Evolutionary conservation across 441 rosid species (phyloP), one percentile per base, ranked within the genome.

Genomic region (Gossypium trilobum): DNA sequence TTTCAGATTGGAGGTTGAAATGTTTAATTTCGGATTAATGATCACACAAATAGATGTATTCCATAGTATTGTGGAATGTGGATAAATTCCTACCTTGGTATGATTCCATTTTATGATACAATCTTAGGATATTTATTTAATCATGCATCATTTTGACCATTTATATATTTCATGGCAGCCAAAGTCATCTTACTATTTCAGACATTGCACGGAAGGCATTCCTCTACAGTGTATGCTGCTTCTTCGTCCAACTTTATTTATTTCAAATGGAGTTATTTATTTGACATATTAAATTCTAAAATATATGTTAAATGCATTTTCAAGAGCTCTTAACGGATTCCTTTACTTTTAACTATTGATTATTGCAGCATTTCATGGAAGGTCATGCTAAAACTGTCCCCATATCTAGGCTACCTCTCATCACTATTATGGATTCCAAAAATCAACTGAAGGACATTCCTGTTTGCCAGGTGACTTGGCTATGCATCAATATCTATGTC

Each of bases 121-220:
- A 50, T 68, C 16, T 50, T 52, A n/a, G 17, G 10, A 51, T 29
- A 8, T 52, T 52, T 16, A 29, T 29, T 0, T 29, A 50, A 46
- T 46, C 39, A n/a, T 66, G 7, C 13, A 13, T 46, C 36, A 46
- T 66, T 9, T 46, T 68, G 60, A 51, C 60, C 29, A 51, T 16
- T 50, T 77, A 63, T 76, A 22, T 70, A 65, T 39, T 77, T 81
- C 82, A 56, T 82, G 75, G 84, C 88, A 87, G 95, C 82, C 94
- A 89, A 78, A 85, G 76, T 79, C 94, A 93, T 74, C 87, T 91
- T 71, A 91, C 97, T 75, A 93, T 91, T 73, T 81, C 97, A 59
- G 99, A 95, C 82, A 85, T 95, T 79, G 98, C 99, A 75, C 85
- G 99, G 86, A 95, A 88, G 86, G 98, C 99, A 11, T 91, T 95